These are phyloP conservation scores for Tetrapisispora taiwanensis DNA, from an alignment of 805 yeast species.

Conservation along the genomic window DNA sequence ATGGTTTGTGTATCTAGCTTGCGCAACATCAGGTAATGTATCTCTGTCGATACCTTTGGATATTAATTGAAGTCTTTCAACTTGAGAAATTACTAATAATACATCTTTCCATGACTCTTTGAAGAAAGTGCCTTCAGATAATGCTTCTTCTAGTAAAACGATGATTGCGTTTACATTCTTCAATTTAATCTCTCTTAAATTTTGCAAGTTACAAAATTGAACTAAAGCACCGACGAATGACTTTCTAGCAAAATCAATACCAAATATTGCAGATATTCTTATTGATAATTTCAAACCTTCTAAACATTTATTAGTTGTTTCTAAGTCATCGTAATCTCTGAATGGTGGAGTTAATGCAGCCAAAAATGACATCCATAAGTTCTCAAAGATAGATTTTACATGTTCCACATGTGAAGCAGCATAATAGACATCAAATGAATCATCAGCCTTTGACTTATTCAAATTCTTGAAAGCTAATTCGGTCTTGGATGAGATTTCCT, in stretches of 20 bases:
- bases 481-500: constrained; percentile 81
- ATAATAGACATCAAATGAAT: constrained; percentile 47
- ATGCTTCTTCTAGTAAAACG: constrained; percentile 64
- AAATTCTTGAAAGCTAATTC: constrained; percentile 68
- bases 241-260: constrained; percentile 70
- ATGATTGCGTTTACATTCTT: constrained; percentile 78
- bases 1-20: constrained; percentile 54
- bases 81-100: constrained; percentile 73
- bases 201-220: constrained; percentile 74
- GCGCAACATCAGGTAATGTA: constrained; percentile 73
- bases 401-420: constrained; percentile 83
- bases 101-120: constrained; percentile 77
- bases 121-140: constrained; percentile 66
- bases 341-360: constrained; percentile 93
- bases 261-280: constrained; percentile 75
- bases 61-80: constrained; percentile 80
- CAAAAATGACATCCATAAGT: constrained; percentile 91
- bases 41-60: constrained; percentile 81
- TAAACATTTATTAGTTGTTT: constrained; percentile 55
- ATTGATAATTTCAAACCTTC: constrained; percentile 82
- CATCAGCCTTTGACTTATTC: constrained; percentile 39
- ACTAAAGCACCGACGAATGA: constrained; percentile 86
- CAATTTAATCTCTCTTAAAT: constrained; percentile 61
- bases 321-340: constrained; percentile 74
- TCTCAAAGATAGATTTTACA: constrained; percentile 86